Conservation (phyloP, 139 green algal species). For the Tetraselmis chui region DNA sequence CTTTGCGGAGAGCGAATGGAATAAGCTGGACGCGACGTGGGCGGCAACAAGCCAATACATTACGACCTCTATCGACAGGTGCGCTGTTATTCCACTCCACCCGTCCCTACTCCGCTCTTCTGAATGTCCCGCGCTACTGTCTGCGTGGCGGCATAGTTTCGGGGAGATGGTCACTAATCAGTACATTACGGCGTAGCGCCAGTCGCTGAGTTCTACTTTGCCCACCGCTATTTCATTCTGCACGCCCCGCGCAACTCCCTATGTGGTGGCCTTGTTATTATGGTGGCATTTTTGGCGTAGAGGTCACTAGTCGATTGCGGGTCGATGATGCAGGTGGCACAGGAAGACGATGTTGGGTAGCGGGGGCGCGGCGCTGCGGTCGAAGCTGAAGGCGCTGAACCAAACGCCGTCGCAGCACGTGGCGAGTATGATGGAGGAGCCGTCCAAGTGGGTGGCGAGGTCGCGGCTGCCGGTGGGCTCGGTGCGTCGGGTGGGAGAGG, state of each 20-base stretch:
- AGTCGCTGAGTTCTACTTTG: too few species aligned
- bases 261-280: too few species aligned
- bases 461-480: neutral
- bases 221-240: too few species aligned
- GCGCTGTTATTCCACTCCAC: too few species aligned
- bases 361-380: constrained; percentile 22
- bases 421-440: neutral
- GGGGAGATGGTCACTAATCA: too few species aligned
- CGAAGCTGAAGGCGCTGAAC: neutral
- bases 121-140: too few species aligned
- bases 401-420: neutral
- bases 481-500: neutral
- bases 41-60: neutral
- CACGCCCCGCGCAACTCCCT: too few species aligned
- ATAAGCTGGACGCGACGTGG: neutral
- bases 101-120: too few species aligned
- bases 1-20: neutral
- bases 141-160: too few species aligned
- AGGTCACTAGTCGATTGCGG: too few species aligned
- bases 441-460: neutral
- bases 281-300: too few species aligned
- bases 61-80: neutral
- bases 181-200: too few species aligned
- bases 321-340: constrained; percentile 70
- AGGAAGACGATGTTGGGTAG: constrained; percentile 56